Evolutionary conservation across 2,329 filamentous ascomycete species (phyloP).

Genomic region (Fusarium sp.): DNA sequence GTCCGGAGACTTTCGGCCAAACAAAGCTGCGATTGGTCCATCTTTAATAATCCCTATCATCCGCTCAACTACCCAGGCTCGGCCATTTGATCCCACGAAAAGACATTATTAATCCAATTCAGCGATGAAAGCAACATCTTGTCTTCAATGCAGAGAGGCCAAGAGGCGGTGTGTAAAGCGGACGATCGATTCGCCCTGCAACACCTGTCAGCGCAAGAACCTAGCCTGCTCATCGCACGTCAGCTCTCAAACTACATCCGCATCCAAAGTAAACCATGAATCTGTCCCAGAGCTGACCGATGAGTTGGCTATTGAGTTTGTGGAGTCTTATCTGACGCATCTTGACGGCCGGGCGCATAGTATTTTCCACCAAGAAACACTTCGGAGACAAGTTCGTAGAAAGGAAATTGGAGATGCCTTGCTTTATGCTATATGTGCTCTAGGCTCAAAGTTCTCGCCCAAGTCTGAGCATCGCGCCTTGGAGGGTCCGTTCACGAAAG

Average conservation of each 20-base stretch:
- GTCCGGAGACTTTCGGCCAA: background rate
- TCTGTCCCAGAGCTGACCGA: background rate
- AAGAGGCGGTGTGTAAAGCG: background rate
- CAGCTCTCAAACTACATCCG: background rate
- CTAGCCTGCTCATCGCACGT: background rate
- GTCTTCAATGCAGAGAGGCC: background rate
- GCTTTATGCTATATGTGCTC: background rate
- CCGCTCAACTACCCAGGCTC: background rate
- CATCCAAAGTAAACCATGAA: background rate
- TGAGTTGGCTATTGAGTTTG: background rate
- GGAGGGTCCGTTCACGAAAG: background rate
- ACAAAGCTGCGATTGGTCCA: background rate
- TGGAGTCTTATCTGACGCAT: background rate
- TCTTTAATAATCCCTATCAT: background rate
- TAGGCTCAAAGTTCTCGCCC: background rate
- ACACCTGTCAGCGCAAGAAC: background rate
- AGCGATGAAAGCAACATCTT: background rate
- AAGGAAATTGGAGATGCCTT: background rate
- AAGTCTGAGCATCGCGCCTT: background rate
- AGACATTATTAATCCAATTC: background rate
- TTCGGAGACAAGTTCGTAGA: background rate
- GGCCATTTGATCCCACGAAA: background rate
- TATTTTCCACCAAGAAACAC: background rate
- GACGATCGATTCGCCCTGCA: background rate
- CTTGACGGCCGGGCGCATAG: background rate